A percentile compares a stretch with the other conserved stretches of the same genome.
Conservation (phyloP, 176 grass and related monocot species). For the Leersia perrieri region DNA sequence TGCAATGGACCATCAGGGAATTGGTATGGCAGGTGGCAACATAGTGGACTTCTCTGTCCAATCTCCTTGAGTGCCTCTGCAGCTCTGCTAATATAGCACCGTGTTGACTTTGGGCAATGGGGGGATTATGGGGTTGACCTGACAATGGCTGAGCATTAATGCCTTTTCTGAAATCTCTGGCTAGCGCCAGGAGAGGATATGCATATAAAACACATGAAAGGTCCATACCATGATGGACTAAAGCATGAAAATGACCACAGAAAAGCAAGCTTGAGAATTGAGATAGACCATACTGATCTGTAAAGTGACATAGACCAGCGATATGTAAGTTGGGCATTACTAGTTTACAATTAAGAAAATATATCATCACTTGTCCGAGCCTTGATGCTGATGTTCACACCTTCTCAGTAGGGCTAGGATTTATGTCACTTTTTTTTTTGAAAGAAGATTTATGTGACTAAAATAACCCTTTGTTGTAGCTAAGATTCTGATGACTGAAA, state of each 20-base stretch:
- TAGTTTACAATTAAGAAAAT: slow-evolving; percentile 28
- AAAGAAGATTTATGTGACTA: too few species aligned
- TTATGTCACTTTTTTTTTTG: too few species aligned
- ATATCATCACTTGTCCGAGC: neutral
- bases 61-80: slow-evolving; percentile 40
- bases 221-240: slow-evolving; percentile 38
- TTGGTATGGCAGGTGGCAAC: slow-evolving; percentile 31
- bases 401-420: neutral
- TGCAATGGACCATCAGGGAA: slow-evolving; percentile 27
- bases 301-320: slow-evolving; percentile 38
- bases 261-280: slow-evolving; percentile 35
- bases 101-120: slow-evolving; percentile 21
- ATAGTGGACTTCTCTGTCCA: slow-evolving; percentile 38
- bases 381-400: slow-evolving; percentile 15
- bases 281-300: slow-evolving; percentile 50
- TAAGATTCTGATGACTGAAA: neutral
- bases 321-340: slow-evolving; percentile 22
- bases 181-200: slow-evolving; percentile 30
- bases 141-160: slow-evolving; percentile 25
- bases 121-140: slow-evolving; percentile 49
- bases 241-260: slow-evolving; percentile 36
- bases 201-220: slow-evolving; percentile 34
- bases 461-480: neutral
- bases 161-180: slow-evolving; percentile 24
- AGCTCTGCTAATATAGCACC: slow-evolving; percentile 1